Base-by-base conservation (phyloP, 805 yeast genomes). In the Teunomyces tritomae region DNA sequence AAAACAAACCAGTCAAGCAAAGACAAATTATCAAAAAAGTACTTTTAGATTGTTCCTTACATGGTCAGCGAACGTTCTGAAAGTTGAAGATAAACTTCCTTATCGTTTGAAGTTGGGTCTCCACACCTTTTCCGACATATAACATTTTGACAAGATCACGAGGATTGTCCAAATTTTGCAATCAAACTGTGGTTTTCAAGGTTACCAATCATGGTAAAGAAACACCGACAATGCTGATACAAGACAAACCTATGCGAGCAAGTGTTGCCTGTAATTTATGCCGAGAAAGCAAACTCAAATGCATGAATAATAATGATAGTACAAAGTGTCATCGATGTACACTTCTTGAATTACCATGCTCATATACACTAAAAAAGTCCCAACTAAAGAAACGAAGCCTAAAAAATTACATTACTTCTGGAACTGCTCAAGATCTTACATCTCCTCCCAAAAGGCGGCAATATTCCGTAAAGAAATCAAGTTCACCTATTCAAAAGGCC, bases 311-410 rank as follows among this genome's bases (percentile, higher is more conserved):
- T 17, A 17, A 46, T 20, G 48, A 50, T 9, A 42, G 20, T 30
- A 24, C 39, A 26, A 37, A 41, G 14, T 59, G 65, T 45, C 58
- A 53, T 45, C 42, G 63, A 34, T 59, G 64, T 45, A 40, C 49
- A 5, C 43, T 42, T 16, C 43, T 56, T n/a, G 51, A 50, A n/a
- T 34, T 57, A 8, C 43, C 49, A 13, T 58, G 64, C 44, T 44
- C 59, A 4, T 57, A 57, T 35, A 59, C 62, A 1, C 48, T 59
- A 28, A 56, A 53, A 45, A 49, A 50, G 27, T 58, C 63, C 3
- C 65, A 61, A 35, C 45, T 59, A 16, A 54, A 54, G 34, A 54
- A 54, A 30, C 44, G 49, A 37, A 37, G 40, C 14, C 40, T 37
- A 11, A 43, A 49, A n/a, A 44, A 44, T 5, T 48, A 46, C 49